Evolutionary conservation across 768 basidiomycete genomes (phyloP), one percentile per base, ranked within the genome.

Genomic region (Amanita thiersii): DNA sequence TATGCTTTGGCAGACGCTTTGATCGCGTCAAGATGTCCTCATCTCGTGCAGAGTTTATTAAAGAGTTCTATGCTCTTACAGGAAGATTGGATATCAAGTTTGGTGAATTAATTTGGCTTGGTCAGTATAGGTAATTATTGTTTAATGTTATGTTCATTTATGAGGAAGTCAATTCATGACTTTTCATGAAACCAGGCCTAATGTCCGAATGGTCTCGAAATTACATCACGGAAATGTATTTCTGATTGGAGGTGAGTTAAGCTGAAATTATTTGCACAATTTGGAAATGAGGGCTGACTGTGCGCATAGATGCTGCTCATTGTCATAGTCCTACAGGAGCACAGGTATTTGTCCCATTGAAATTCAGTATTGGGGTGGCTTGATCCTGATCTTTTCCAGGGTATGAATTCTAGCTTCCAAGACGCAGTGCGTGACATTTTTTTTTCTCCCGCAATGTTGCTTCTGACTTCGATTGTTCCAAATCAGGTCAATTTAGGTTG

Each of bases 291-390:
- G 41, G 39, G n/a, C 29, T 30, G 14, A 30, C 14, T 30, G 9
- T 14, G 29, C 14, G n/a, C 25, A 11, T 40, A 76, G 74, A 77
- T 48, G 65, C 69, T 17, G 72, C 69, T 0, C 75, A 76, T 43
- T 56, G 64, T 17, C 70, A 72, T 43, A 62, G 62, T 21, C 68
- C 67, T 11, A 57, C 58, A 5, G 71, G 70, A n/a, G 69, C 62
- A 1, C 69, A 68, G 40, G n/a, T n/a, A n/a, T n/a, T n/a, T n/a
- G n/a, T n/a, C n/a, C n/a, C n/a, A n/a, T n/a, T n/a, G n/a, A n/a
- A n/a, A n/a, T n/a, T n/a, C n/a, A n/a, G n/a, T n/a, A n/a, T n/a
- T n/a, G n/a, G n/a, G 59, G 56, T 28, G 17, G 52, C 20, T 30
- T 23, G 24, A 10, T 34, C 17, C 19, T 12, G 11, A 21, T n/a